Evolutionary conservation across 192 early-diverging fungal species (phyloP), one percentile per base, ranked within the genome.

Genomic region (Chytriomyces sp.): DNA sequence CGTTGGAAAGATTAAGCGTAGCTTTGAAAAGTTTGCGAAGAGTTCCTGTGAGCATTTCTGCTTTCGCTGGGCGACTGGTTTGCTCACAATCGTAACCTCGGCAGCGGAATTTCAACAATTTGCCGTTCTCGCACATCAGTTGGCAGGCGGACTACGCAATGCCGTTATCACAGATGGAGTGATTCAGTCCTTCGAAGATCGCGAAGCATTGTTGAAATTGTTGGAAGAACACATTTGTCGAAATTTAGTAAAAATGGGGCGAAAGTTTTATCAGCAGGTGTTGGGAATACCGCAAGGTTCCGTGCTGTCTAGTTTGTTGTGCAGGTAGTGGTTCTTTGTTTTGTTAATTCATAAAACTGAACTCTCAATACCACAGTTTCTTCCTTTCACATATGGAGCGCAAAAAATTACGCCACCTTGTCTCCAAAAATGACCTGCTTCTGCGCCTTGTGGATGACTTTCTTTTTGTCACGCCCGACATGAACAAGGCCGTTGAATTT

Each of bases 261-360:
- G 77, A 26, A 59, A 80, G 37, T 84, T 88, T 66, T 93, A 90
- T 76, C 80, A 78, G 37, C 94, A 95, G 70, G 73, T 79, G 14
- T 49, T 19, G 39, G 96, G 96, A 4, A 95, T 98, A 34, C 96
- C 96, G 2, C 96, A 98, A 75, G 96, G 96, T 0, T 96, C 94
- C 3, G 78, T 90, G 26, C 73, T 98, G 25, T 98, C 96, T 0
- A 84, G 90, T 37, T 55, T 94, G 4, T 85, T 98, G 57, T 98
- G 96, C 91, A 93, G 84, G 89, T 92, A 34, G 5, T 31, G 54
- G 30, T 52, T 31, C 10, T 58, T 58, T 12, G 56, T 12, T 34
- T 44, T 19, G 4, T 25, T 22, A 2, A 10, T 28, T 28, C 62
- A n/a, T 17, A 64, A 44, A 3, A 5, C 19, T 49, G 7, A 0